Evolutionary conservation across 306 rosid genomes (phyloP).

Genomic region (Cucumis melo): DNA sequence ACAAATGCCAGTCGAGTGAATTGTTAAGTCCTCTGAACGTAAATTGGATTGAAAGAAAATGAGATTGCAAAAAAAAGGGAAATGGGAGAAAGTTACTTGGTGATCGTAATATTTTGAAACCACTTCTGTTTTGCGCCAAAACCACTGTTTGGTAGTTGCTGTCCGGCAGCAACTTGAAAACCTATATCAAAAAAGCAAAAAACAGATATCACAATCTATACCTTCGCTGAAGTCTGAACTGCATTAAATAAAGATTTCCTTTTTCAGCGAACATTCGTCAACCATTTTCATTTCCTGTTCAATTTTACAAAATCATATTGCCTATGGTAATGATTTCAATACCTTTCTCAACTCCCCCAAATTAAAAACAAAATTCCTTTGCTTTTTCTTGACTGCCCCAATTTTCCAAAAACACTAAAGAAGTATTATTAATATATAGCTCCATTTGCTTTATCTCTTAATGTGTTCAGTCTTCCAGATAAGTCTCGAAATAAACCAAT

Average conservation of each 20-base stretch:
- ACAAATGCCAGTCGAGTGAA: neutral
- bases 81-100: constrained; percentile 18
- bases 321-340: too few species aligned
- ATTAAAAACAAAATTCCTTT: neutral
- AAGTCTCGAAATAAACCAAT: neutral
- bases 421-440: neutral
- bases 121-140: constrained; percentile 17
- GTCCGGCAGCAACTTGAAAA: constrained; percentile 15
- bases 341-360: neutral
- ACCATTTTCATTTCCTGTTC: neutral
- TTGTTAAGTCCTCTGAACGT: neutral
- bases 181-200: constrained; percentile 15
- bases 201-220: neutral
- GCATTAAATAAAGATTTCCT: neutral
- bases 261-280: neutral
- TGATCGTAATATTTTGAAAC: constrained; percentile 10
- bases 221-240: neutral
- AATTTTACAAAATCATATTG: too few species aligned
- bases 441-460: neutral
- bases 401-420: neutral
- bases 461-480: neutral
- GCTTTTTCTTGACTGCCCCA: neutral
- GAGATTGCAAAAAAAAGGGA: neutral
- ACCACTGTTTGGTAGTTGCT: constrained; percentile 8
- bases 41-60: neutral